These are phyloP conservation scores for Hordeum marinum DNA, from an alignment of 176 grass and related monocot species.

Conservation along the genomic window DNA sequence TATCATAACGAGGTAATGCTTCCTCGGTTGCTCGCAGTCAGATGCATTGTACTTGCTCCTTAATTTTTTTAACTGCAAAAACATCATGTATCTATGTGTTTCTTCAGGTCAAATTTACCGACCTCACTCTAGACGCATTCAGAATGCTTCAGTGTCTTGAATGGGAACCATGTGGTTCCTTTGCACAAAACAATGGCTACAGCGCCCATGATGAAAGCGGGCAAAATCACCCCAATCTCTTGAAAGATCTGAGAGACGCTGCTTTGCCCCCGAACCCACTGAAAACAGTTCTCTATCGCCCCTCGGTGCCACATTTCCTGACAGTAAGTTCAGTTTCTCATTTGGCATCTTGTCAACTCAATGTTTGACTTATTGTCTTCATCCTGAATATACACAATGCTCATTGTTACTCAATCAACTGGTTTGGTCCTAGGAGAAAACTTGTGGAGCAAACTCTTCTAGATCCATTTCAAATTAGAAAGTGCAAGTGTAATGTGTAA, in stretches of 20 bases:
- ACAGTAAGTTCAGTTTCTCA: constrained; percentile 41
- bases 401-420: background rate
- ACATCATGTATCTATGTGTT: background rate
- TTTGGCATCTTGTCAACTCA: background rate
- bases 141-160: constrained; percentile 97
- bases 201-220: constrained; percentile 55
- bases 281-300: constrained; percentile 75
- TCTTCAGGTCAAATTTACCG: constrained; percentile 83
- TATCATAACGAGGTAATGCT: constrained; percentile 65
- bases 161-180: constrained; percentile 90
- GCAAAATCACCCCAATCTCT: constrained; percentile 53
- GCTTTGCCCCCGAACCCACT: constrained; percentile 76
- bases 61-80: background rate
- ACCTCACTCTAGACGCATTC: constrained; percentile 81
- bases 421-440: background rate
- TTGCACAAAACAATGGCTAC: constrained; percentile 58
- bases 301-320: constrained; percentile 73
- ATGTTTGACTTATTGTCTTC: background rate
- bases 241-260: constrained; percentile 78
- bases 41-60: background rate
- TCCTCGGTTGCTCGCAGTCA: background rate
- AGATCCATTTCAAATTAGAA: background rate
- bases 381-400: background rate
- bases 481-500: background rate
- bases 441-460: background rate